These are phyloP conservation scores for Elasticomyces elasticus DNA, from an alignment of 495 filamentous ascomycete genomes.

Conservation along the genomic window DNA sequence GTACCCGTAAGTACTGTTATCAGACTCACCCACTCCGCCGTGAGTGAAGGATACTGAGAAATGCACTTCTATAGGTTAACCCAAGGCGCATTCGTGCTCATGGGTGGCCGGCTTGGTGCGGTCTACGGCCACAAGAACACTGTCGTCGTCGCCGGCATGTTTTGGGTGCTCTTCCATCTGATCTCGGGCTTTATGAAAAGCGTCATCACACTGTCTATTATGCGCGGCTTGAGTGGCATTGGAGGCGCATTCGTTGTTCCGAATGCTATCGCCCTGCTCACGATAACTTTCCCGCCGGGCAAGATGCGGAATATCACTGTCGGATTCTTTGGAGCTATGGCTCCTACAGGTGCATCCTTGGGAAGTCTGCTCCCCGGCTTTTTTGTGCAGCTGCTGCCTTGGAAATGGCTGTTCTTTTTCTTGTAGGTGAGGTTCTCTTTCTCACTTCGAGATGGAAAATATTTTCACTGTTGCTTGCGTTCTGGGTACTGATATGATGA, in stretches of 20 bases:
- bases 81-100: conserved; percentile 42
- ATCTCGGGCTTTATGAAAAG: background rate
- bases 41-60: too few relatives aligned
- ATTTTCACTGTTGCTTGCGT: too few relatives aligned
- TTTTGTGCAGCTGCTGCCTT: conserved; percentile 36
- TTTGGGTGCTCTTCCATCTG: conserved; percentile 19
- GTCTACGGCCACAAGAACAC: conserved; percentile 42
- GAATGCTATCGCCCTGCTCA: background rate
- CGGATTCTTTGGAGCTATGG: background rate
- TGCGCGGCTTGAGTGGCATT: background rate
- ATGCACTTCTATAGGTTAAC: conserved; percentile 33
- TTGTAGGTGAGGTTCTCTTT: too few relatives aligned
- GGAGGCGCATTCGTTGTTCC: background rate
- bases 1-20: background rate
- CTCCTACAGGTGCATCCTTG: conserved; percentile 10
- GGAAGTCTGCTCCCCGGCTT: conserved; percentile 25
- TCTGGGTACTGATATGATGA: too few relatives aligned
- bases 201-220: background rate
- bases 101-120: conserved; percentile 41
- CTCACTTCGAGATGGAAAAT: too few relatives aligned
- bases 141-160: conserved; percentile 32
- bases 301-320: background rate
- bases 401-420: conserved; percentile 43
- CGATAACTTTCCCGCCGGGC: conserved; percentile 6
- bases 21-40: background rate